Percentiles rank a stretch among this genome's conserved stretches.
phyloP scores from a whole-genome alignment of 140 eudicot species.

The Ambrosia hybrid region DNA sequence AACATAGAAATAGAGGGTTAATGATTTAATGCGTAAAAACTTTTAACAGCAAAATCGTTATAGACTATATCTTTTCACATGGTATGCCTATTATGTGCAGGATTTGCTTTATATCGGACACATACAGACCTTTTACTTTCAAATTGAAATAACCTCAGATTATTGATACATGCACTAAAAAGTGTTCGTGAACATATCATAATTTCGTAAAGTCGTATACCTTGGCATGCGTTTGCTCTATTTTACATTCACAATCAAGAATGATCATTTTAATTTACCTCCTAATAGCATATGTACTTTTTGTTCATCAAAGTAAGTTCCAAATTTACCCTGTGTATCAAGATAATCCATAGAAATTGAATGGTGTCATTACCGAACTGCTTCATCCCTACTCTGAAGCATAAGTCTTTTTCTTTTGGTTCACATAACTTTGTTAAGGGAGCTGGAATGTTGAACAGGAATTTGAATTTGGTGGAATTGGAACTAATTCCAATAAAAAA shows the following conservation, averaged over 20 bases:
- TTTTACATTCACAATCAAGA: neutral
- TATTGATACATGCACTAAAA: constrained; percentile 2
- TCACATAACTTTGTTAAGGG: no score
- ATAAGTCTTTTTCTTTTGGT: no score
- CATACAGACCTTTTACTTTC: neutral
- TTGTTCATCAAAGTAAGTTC: neutral
- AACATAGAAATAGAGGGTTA: neutral
- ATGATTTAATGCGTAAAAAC: neutral
- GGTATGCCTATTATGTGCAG: neutral
- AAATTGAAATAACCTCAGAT: constrained; percentile 7
- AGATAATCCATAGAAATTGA: neutral
- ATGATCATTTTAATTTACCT: neutral
- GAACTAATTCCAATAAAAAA: no score
- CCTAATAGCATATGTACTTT: neutral
- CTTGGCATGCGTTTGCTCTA: no score
- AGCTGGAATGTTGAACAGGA: no score
- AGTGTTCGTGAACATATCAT: constrained; percentile 7
- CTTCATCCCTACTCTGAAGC: constrained; percentile 6
- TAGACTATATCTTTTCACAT: neutral
- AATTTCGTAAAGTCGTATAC: neutral
- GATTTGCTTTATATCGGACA: neutral
- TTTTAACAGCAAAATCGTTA: neutral
- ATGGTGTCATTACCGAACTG: neutral
- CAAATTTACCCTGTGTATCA: neutral
- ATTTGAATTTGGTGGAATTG: no score